phyloP scores from a whole-genome alignment of 441 rosid species.

The Gossypium aridum region DNA sequence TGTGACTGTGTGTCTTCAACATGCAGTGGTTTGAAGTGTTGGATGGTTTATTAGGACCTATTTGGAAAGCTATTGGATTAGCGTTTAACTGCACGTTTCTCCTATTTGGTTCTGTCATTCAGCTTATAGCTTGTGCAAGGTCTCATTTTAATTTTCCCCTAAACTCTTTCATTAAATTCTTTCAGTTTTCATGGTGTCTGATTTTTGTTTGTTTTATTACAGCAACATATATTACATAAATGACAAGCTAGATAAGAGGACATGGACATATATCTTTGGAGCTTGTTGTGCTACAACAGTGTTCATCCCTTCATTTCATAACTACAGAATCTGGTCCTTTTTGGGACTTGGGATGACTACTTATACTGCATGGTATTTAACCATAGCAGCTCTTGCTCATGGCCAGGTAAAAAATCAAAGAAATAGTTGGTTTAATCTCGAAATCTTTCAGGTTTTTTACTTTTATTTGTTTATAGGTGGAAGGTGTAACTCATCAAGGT shows the following conservation, averaged over 20 bases:
- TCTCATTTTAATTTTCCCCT: not conserved
- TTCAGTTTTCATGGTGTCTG: not conserved
- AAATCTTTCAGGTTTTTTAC: not conserved
- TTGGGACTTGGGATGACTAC: slow-evolving; percentile 50
- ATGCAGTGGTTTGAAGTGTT: slow-evolving; percentile 59
- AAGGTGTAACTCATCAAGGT: slow-evolving; percentile 42
- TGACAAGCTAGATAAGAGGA: slow-evolving; percentile 53
- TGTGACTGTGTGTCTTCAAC: not conserved
- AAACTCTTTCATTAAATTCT: not conserved
- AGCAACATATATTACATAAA: slow-evolving; percentile 61
- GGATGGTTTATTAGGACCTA: slow-evolving; percentile 53
- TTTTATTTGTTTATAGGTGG: slow-evolving; percentile 21
- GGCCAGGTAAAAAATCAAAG: slow-evolving; percentile 31
- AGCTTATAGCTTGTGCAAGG: slow-evolving; percentile 65
- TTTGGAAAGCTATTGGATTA: slow-evolving; percentile 51
- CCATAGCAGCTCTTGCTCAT: slow-evolving; percentile 30
- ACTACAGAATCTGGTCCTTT: slow-evolving; percentile 47
- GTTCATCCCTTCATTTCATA: slow-evolving; percentile 48
- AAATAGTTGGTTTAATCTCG: not conserved
- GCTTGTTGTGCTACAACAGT: slow-evolving; percentile 61
- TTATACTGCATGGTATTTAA: slow-evolving; percentile 48
- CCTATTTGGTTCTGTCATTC: slow-evolving; percentile 57
- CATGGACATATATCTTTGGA: slow-evolving; percentile 66
- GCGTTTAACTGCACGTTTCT: slow-evolving; percentile 57
- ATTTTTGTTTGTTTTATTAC: slow-evolving; percentile 9